These are phyloP conservation scores for Flueggea neowawraea DNA, from an alignment of 441 rosid genomes.

Conservation along the genomic window DNA sequence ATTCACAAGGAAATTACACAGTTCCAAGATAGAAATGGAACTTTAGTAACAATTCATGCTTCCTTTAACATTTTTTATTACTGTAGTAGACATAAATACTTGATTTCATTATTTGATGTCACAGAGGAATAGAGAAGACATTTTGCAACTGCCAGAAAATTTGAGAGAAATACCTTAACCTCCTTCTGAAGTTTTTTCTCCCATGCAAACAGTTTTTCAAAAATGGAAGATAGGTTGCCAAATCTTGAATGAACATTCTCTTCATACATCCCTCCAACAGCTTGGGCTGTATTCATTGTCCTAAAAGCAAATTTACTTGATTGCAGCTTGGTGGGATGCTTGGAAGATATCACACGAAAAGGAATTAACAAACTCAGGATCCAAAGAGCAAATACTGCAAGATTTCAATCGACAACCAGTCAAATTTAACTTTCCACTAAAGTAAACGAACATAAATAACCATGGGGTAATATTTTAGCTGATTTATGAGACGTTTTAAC, in stretches of 20 bases:
- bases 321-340: background rate
- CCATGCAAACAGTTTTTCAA: conserved; percentile 37
- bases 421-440: background rate
- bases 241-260: conserved; percentile 10
- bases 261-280: background rate
- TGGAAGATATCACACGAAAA: background rate
- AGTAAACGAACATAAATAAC: no score
- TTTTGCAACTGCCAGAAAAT: no score
- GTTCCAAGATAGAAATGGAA: no score
- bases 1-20: no score
- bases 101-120: no score
- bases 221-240: conserved; percentile 30
- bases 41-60: no score
- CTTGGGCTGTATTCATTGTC: conserved; percentile 8
- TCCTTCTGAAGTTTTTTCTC: conserved; percentile 36
- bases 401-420: background rate
- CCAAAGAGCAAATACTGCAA: conserved; percentile 22
- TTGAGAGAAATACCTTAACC: conserved; percentile 20
- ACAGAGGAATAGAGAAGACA: no score
- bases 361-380: conserved; percentile 9
- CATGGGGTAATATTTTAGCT: no score
- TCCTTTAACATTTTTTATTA: no score
- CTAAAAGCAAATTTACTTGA: background rate
- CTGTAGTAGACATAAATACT: no score
- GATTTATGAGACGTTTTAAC: no score